Evolutionary conservation across 1,284 basidiomycete genomes (phyloP), one percentile per base, ranked within the genome.

Genomic region (Veloboletus limbatus): DNA sequence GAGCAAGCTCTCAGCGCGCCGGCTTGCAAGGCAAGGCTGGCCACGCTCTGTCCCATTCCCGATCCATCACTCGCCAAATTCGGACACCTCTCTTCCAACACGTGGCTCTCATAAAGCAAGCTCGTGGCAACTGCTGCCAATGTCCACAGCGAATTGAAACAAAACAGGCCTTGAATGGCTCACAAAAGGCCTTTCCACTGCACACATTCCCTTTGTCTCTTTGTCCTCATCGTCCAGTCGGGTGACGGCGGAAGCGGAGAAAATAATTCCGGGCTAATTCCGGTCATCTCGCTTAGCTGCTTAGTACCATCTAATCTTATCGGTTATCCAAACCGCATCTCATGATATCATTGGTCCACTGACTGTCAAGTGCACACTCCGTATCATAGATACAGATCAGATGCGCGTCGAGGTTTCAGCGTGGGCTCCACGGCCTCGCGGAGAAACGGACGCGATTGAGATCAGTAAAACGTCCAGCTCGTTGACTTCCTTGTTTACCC

Each of bases 301-400:
- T 43, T n/a, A n/a, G n/a, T 49, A 45, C 40, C n/a, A 62, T 62
- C 60, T 62, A 62, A 62, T 62, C 60, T 66, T 58, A 62, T 62
- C 60, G 27, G 18, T 18, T 26, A 35, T 56, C 48, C 38, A 13
- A 8, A n/a, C n/a, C 17, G 45, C 48, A 48, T 49, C 45, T 34
- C 34, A 34, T 24, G 28, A 32, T n/a, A n/a, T n/a, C n/a, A n/a
- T n/a, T n/a, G n/a, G n/a, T n/a, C n/a, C n/a, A n/a, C n/a, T n/a
- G n/a, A n/a, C n/a, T n/a, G n/a, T n/a, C 53, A 34, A 31, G 22
- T 17, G 42, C 54, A 43, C 40, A 38, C 42, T 43, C 32, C 34
- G 24, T 42, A 48, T 60, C 54, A 47, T 36, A 57, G 41, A 52
- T 35, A 59, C 37, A 48, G 33, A 57, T 60, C 52, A 55, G 25